Percentiles rank a stretch among this genome's conserved stretches.
These are phyloP conservation scores for Eutrema heterophyllum DNA, from an alignment of 345 rosid genomes.

Conservation along the genomic window DNA sequence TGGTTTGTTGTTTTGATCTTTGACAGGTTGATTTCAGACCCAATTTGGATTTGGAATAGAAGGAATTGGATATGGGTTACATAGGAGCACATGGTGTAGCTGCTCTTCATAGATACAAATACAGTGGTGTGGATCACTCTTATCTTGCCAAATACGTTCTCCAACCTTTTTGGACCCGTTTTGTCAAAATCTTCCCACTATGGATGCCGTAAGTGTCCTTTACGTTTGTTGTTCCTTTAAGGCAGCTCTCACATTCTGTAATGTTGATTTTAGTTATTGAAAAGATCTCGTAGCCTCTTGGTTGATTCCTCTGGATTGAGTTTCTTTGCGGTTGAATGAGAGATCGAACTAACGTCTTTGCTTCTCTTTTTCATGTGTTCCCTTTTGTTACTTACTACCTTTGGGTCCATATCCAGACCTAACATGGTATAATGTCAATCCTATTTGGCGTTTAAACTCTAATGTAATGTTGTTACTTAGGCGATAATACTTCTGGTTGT, in stretches of 20 bases:
- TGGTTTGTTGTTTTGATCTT: neutral
- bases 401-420: conserved; percentile 53
- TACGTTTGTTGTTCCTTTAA: neutral
- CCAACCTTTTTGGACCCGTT: conserved; percentile 92
- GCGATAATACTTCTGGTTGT: neutral
- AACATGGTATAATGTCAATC: conserved; percentile 59
- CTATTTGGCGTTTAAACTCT: neutral
- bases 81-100: conserved; percentile 84
- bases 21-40: conserved; percentile 23
- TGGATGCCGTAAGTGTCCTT: conserved; percentile 92
- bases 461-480: neutral
- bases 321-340: neutral
- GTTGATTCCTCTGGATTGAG: neutral
- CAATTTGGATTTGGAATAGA: neutral
- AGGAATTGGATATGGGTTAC: conserved; percentile 52
- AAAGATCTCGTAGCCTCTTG: neutral
- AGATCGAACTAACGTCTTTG: neutral
- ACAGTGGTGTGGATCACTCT: conserved; percentile 92
- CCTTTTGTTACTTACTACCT: neutral
- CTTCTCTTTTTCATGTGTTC: conserved; percentile 24
- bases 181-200: conserved; percentile 81
- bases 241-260: neutral
- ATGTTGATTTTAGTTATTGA: neutral
- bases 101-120: conserved; percentile 79
- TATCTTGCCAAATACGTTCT: conserved; percentile 79